phyloP scores from a whole-genome alignment of 164 flowering plant genomes.

The Piper betle region DNA sequence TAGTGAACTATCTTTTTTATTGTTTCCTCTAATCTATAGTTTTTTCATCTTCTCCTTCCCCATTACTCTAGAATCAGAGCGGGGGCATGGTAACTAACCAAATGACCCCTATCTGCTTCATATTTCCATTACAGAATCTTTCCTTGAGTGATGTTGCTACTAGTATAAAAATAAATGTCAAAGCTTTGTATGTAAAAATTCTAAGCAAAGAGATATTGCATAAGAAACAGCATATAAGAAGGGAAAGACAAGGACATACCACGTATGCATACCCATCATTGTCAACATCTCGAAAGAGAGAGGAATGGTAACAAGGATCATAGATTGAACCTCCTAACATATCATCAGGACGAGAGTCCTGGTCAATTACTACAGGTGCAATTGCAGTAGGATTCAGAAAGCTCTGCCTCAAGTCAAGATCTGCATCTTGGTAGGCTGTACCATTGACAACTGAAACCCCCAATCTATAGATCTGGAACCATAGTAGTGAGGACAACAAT shows the following conservation, averaged over 20 bases:
- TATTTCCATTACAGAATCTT: too few relatives aligned
- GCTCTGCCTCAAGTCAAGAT: conserved; percentile 60
- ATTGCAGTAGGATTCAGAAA: conserved; percentile 53
- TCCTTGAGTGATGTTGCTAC: not conserved
- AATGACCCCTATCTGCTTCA: too few relatives aligned
- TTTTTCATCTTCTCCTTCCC: too few relatives aligned
- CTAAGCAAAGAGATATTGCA: not conserved
- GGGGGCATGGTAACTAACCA: too few relatives aligned
- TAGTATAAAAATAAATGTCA: not conserved
- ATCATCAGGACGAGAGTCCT: conserved; percentile 41
- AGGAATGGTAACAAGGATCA: conserved; percentile 76
- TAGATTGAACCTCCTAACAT: conserved; percentile 66
- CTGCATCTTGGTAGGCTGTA: conserved; percentile 34
- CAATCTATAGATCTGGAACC: conserved; percentile 92
- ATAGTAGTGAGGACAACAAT: conserved; percentile 55
- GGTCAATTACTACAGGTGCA: conserved; percentile 28
- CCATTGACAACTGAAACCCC: conserved; percentile 46
- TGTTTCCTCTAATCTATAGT: too few relatives aligned
- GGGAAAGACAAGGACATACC: conserved; percentile 23
- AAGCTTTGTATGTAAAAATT: too few relatives aligned
- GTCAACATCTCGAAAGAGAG: conserved; percentile 63
- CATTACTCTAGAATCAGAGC: too few relatives aligned
- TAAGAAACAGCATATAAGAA: not conserved
- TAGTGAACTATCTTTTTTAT: too few relatives aligned
- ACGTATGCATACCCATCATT: conserved; percentile 18